These are phyloP conservation scores for Bonia amplexicaulis DNA, from an alignment of 176 grass and related monocot genomes.

Conservation along the genomic window DNA sequence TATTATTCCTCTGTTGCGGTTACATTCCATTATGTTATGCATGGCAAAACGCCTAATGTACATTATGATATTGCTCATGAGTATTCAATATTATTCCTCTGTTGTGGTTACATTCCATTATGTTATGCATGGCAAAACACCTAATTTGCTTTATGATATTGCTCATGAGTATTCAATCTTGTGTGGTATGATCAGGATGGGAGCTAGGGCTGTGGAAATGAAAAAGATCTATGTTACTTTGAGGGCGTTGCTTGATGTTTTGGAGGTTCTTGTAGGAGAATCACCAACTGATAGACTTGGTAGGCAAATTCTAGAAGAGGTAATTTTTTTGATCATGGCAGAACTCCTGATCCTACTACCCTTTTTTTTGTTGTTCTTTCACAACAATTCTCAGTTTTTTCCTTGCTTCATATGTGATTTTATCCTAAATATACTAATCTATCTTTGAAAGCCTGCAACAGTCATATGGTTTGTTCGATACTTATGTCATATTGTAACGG, in stretches of 20 bases:
- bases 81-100: not conserved
- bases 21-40: not conserved
- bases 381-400: not conserved
- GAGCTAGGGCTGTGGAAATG: slow-evolving; percentile 58
- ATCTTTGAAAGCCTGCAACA: not conserved
- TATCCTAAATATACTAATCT: not conserved
- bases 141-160: not conserved
- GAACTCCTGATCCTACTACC: not conserved
- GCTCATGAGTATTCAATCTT: slow-evolving; percentile 16
- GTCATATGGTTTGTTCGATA: slow-evolving; percentile 7
- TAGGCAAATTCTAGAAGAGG: slow-evolving; percentile 83
- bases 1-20: not conserved
- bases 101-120: not conserved
- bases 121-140: not conserved
- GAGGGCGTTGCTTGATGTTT: slow-evolving; percentile 81
- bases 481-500: slow-evolving; percentile 4
- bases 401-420: not conserved
- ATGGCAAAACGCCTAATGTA: not conserved
- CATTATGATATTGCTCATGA: not conserved
- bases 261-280: slow-evolving; percentile 62
- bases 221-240: slow-evolving; percentile 85
- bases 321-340: slow-evolving; percentile 20
- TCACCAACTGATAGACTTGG: slow-evolving; percentile 58
- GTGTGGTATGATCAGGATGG: slow-evolving; percentile 51
- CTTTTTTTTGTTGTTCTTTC: not conserved